Evolutionary conservation across 352 stramenopile genomes (phyloP).

Genomic region (Aphanomyces stellatus): DNA sequence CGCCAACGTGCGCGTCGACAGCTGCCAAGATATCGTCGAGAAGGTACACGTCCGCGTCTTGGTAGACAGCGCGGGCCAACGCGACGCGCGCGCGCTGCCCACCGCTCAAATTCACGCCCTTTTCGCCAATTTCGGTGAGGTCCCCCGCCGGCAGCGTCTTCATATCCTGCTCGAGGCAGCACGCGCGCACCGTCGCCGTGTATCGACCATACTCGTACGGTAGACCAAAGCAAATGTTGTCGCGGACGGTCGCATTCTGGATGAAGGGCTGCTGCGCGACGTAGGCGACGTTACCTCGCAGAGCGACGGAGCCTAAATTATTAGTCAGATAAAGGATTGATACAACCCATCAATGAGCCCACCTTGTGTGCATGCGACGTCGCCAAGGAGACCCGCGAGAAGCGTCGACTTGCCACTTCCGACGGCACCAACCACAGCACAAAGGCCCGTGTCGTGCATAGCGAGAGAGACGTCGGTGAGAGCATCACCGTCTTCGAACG

Average conservation of each 20-base stretch:
- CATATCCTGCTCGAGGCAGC: slow-evolving; percentile 36
- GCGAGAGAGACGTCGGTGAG: neutral
- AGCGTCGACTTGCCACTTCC: slow-evolving; percentile 94
- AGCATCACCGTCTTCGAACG: too few relatives aligned
- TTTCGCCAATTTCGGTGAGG: slow-evolving; percentile 54
- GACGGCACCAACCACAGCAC: slow-evolving; percentile 64
- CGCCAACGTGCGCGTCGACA: slow-evolving; percentile 87
- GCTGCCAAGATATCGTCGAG: slow-evolving; percentile 84
- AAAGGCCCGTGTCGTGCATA: neutral
- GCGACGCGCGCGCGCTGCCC: slow-evolving; percentile 69
- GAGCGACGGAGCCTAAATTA: slow-evolving; percentile 47
- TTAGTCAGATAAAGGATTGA: slow-evolving; percentile 25
- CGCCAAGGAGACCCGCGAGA: slow-evolving; percentile 89
- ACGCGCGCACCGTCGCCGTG: slow-evolving; percentile 7
- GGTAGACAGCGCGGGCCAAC: slow-evolving; percentile 53
- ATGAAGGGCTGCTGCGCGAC: slow-evolving; percentile 94
- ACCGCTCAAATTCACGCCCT: slow-evolving; percentile 78
- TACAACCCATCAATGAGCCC: neutral
- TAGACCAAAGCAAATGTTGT: slow-evolving; percentile 95
- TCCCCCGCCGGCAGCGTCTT: slow-evolving; percentile 58
- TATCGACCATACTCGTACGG: slow-evolving; percentile 44
- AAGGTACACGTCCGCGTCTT: slow-evolving; percentile 73
- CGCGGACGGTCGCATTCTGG: slow-evolving; percentile 90
- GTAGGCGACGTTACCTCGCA: slow-evolving; percentile 89
- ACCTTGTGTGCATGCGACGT: slow-evolving; percentile 30